These are phyloP conservation scores for Leccinellum rugosiceps DNA, from an alignment of 768 basidiomycete genomes.

Conservation along the genomic window DNA sequence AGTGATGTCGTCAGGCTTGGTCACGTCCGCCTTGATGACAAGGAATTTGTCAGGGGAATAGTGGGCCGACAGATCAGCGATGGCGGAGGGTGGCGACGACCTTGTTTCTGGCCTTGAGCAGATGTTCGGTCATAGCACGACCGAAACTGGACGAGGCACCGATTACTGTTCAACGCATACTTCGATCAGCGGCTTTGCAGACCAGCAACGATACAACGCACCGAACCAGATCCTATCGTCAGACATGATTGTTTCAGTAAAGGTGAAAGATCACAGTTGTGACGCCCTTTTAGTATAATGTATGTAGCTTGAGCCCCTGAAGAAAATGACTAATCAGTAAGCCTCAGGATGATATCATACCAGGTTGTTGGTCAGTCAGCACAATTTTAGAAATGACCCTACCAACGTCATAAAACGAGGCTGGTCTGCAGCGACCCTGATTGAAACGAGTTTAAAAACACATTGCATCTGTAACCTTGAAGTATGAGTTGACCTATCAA, in stretches of 20 bases:
- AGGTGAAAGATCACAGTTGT: background rate
- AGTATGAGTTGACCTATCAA: no score
- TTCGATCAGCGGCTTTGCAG: background rate
- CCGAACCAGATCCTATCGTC: constrained; percentile 18
- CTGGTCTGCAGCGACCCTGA: no score
- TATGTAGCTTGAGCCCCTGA: no score
- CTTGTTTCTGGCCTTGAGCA: constrained; percentile 32
- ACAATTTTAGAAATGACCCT: no score
- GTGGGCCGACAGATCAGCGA: constrained; percentile 25
- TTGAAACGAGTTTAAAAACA: no score
- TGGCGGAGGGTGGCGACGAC: constrained; percentile 40
- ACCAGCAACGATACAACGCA: background rate
- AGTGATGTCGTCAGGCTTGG: constrained; percentile 17
- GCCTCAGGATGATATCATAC: no score
- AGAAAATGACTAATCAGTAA: no score
- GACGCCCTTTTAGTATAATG: no score
- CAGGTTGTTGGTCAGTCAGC: no score
- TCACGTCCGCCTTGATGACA: constrained; percentile 34
- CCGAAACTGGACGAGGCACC: constrained; percentile 39
- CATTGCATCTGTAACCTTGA: no score
- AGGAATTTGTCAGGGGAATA: constrained; percentile 27
- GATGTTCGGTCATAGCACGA: constrained; percentile 23
- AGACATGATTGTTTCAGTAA: constrained; percentile 7
- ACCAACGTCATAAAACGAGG: no score
- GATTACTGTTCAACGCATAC: background rate